Conservation (phyloP, 2,329 filamentous ascomycete species). For the Curvularia sp. region DNA sequence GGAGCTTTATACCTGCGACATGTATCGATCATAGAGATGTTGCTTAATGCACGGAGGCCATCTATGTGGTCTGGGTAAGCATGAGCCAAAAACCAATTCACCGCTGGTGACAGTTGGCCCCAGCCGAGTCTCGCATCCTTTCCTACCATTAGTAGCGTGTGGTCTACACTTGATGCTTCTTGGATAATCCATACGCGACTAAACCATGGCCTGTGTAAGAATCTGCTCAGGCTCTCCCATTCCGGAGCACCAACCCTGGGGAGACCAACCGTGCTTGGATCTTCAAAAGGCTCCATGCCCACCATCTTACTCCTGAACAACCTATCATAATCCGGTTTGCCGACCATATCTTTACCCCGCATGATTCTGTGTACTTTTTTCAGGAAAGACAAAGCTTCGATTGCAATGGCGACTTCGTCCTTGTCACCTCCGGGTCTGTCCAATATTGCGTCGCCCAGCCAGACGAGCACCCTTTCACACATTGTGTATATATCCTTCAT, state of each 20-base stretch:
- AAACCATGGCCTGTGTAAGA: conserved; percentile 8
- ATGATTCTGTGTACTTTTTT: background rate
- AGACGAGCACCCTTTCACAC: conserved; percentile 14
- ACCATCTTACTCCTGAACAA: background rate
- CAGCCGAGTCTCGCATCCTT: conserved; percentile 1
- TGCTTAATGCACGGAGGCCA: background rate
- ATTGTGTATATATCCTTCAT: conserved; percentile 25
- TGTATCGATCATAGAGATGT: conserved; percentile 1
- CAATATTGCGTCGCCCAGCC: conserved; percentile 3
- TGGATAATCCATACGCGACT: conserved; percentile 11
- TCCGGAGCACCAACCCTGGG: background rate
- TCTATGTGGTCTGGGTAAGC: conserved; percentile 2
- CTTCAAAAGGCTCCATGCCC: background rate
- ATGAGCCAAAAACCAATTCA: background rate
- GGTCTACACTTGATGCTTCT: background rate
- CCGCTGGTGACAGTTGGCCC: background rate
- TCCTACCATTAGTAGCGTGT: conserved; percentile 2
- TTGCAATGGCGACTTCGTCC: background rate
- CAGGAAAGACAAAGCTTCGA: background rate
- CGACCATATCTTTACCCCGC: background rate
- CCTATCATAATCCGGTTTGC: background rate
- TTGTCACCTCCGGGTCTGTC: conserved; percentile 2
- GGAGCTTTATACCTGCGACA: background rate
- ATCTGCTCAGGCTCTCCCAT: background rate
- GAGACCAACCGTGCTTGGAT: background rate